Base-by-base conservation (phyloP, 345 rosid genomes). In the Carallia brachiata region DNA sequence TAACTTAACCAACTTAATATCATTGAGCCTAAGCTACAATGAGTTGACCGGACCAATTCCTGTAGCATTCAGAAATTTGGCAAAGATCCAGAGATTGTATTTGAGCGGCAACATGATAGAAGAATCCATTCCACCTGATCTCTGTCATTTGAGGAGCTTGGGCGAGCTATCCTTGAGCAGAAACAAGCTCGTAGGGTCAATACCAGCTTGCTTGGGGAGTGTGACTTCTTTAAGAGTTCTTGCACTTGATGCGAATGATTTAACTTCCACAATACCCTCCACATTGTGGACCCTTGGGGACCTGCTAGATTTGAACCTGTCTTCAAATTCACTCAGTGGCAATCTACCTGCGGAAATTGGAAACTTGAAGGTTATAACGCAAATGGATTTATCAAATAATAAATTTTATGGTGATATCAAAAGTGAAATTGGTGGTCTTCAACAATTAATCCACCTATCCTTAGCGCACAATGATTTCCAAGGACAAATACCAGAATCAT, bases 401-500 rank as follows among this genome's bases (percentile, higher is more conserved):
- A 31, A 56, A 0, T 31, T 78, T 9, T 62, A 69, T 16, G 63
- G 75, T 16, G 44, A 61, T 27, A 66, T 78, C 9, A 77, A 73
- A 2, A 37, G 0, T 8, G 30, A 39, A 5, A 15, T 76, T 13
- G 75, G 70, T 5, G 31, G 19, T 15, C 70, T 76, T 28, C 28
- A 47, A 3, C 44, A 28, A 5, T 44, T 69, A n/a, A 19, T 7
- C 6, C 0, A 12, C 32, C 64, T 77, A 1, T 74, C 68, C 7
- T 77, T 77, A 6, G 31, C 28, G 0, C 10, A 37, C 12, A 81
- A 77, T 16, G 18, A 5, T 15, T 28, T 81, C 0, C 37, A 40
- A 44, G 81, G 84, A 0, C 30, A 54, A 3, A 74, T 74, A 50
- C 79, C 83, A 6, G 27, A 36, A 27, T 63, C 78, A 52, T 36